Evolutionary conservation across 2,329 filamentous ascomycete species (phyloP).

Genomic region (Acrodontium crateriforme): DNA sequence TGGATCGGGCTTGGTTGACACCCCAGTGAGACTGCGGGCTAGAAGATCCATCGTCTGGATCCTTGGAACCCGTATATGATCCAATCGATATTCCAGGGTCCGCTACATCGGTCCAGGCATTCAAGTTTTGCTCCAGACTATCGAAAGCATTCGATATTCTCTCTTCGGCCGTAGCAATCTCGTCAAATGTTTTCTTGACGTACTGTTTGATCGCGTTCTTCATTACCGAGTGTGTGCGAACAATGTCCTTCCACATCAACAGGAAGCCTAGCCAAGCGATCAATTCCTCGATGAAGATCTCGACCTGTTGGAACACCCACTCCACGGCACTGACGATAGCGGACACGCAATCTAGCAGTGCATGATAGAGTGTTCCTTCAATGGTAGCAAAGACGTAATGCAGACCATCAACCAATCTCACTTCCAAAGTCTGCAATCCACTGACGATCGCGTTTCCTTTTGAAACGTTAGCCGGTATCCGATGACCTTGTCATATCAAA

Average conservation of each 20-base stretch:
- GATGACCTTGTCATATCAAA: too few species aligned
- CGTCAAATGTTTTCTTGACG: not conserved
- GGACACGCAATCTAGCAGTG: not conserved
- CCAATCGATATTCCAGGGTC: too few species aligned
- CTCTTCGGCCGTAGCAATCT: not conserved
- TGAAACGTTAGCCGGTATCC: too few species aligned
- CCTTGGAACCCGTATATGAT: too few species aligned
- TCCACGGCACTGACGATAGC: not conserved
- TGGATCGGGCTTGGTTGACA: not conserved
- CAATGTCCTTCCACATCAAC: conserved; percentile 1
- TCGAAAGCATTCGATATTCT: too few species aligned
- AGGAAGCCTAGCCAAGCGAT: conserved; percentile 1
- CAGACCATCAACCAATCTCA: not conserved
- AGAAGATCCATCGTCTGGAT: too few species aligned
- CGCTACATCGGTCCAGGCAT: too few species aligned
- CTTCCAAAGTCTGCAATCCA: not conserved
- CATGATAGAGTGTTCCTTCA: not conserved
- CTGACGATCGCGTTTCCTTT: too few species aligned
- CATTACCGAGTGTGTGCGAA: not conserved
- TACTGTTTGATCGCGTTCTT: conserved; percentile 1
- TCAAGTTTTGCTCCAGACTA: too few species aligned
- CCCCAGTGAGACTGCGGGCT: conserved; percentile 1
- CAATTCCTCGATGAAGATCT: conserved; percentile 1
- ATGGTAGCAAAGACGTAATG: conserved; percentile 1
- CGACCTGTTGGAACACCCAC: conserved; percentile 1